A percentile compares a stretch with the other conserved stretches of the same genome.
phyloP scores from a whole-genome alignment of 2,329 filamentous ascomycete species.

The Colletotrichum shisoi region DNA sequence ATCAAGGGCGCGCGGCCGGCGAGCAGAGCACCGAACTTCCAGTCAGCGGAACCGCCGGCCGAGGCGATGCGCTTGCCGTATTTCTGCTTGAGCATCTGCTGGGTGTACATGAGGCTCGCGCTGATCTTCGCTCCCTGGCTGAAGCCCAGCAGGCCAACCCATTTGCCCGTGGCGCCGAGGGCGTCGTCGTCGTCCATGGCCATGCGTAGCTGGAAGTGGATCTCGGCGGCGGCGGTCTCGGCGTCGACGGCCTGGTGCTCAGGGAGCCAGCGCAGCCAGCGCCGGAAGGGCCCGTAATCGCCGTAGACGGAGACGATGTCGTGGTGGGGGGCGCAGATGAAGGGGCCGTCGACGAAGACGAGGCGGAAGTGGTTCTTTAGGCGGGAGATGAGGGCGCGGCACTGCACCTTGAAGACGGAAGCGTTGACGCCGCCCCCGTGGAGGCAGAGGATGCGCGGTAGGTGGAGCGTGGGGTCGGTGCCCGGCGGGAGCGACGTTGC shows the following conservation, averaged over 20 bases:
- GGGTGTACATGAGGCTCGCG: conserved; percentile 65
- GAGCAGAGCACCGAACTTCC: conserved; percentile 68
- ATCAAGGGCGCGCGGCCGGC: conserved; percentile 69
- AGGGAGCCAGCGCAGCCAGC: conserved; percentile 68
- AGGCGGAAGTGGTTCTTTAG: conserved; percentile 70
- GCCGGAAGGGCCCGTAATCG: conserved; percentile 70
- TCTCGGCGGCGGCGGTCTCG: conserved; percentile 50
- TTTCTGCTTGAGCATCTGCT: conserved; percentile 63
- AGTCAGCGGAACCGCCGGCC: conserved; percentile 51
- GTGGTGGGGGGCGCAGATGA: conserved; percentile 66
- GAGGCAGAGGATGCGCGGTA: conserved; percentile 79
- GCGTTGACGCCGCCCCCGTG: conserved; percentile 80
- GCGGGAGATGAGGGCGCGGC: conserved; percentile 59
- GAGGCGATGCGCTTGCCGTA: conserved; percentile 43
- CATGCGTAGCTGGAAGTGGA: conserved; percentile 50
- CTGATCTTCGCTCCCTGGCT: conserved; percentile 71
- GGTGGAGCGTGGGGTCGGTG: conserved; percentile 41
- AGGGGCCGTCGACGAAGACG: conserved; percentile 76
- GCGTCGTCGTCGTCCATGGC: conserved; percentile 63
- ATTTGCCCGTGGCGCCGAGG: conserved; percentile 62
- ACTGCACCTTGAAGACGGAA: conserved; percentile 73
- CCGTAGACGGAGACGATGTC: conserved; percentile 72
- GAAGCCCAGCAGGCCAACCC: conserved; percentile 70
- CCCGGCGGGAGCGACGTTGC: conserved; percentile 20
- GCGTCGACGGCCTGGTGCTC: conserved; percentile 64